These are phyloP conservation scores for Thozetella sp. DNA, from an alignment of 495 filamentous ascomycete species.

Conservation along the genomic window DNA sequence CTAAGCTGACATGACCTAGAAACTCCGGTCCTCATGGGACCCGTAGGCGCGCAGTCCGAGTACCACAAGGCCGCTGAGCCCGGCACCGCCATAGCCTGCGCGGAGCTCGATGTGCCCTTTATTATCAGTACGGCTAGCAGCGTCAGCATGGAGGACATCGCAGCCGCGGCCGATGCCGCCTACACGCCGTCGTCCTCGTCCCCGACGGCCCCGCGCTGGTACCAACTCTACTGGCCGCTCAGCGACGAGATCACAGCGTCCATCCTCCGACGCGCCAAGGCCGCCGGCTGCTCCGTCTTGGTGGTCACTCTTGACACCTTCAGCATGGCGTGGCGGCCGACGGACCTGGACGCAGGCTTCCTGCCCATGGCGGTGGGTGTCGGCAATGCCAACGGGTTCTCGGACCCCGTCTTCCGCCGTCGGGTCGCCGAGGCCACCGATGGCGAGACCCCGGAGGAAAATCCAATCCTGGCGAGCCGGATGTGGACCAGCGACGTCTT, in stretches of 20 bases:
- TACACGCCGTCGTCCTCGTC: background rate
- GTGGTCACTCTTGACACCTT: constrained; percentile 68
- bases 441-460: constrained; percentile 24
- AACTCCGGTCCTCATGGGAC: constrained; percentile 57
- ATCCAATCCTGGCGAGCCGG: constrained; percentile 16
- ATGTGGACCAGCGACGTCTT: constrained; percentile 55
- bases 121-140: constrained; percentile 51
- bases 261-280: constrained; percentile 62
- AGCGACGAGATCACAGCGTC: constrained; percentile 61
- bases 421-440: constrained; percentile 22
- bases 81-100: constrained; percentile 53
- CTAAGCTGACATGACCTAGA: constrained; percentile 15
- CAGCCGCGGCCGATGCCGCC: constrained; percentile 8
- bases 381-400: constrained; percentile 48
- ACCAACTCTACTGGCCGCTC: constrained; percentile 71
- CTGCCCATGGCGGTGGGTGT: constrained; percentile 52
- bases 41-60: constrained; percentile 59
- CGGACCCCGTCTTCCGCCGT: constrained; percentile 64
- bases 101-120: constrained; percentile 52
- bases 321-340: constrained; percentile 61
- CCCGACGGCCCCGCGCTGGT: constrained; percentile 42
- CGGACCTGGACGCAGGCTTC: constrained; percentile 65
- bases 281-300: constrained; percentile 55
- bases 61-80: constrained; percentile 59
- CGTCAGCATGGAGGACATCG: constrained; percentile 40